Evolutionary conservation across 177 flowering plant genomes (phyloP), one percentile per base, ranked within the genome.

Genomic region (Vitis hybrid): DNA sequence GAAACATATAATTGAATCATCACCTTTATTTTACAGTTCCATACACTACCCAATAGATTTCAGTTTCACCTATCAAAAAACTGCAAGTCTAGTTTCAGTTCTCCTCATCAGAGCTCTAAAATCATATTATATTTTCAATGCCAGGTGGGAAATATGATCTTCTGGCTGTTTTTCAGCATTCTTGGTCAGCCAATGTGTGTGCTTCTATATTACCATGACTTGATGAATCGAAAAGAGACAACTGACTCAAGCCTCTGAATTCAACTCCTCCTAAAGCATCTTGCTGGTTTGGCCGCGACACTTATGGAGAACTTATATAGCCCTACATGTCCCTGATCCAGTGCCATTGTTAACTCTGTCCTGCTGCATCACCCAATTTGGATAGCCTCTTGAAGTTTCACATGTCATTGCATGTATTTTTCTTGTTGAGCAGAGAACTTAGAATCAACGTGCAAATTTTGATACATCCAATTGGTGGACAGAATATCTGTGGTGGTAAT

Each of bases 101-200:
- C 64, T 19, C 44, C 70, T 67, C 31, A 15, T 18, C 56, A 0
- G 47, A 38, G 47, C 47, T 38, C 47, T 38, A 38, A 38, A 38
- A 38, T 38, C 59, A 8, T 28, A 3, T 58, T 19, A 9, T n/a
- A 62, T 6, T 66, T 15, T 20, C 11, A 70, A 51, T 56, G 50
- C 31, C 85, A 94, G 98, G 98, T 90, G 64, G 98, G 98, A 57
- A 94, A 92, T 69, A 92, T 89, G 92, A 76, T 94, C 49, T 91
- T 94, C 84, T 94, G 98, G 98, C 84, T 85, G 81, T 73, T 85
- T 59, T 94, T 94, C 85, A 70, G 98, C 82, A 92, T 94, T 64
- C 78, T 91, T 67, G 97, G 98, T 57, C 98, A 94, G 71, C 98
- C 98, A 1, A 92, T 90, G 97, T 89, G 87, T 52, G 77, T 94